A percentile compares a stretch with the other conserved stretches of the same genome.
Evolutionary conservation across 306 rosid genomes (phyloP).

Genomic region (Arachis hypogaea): DNA sequence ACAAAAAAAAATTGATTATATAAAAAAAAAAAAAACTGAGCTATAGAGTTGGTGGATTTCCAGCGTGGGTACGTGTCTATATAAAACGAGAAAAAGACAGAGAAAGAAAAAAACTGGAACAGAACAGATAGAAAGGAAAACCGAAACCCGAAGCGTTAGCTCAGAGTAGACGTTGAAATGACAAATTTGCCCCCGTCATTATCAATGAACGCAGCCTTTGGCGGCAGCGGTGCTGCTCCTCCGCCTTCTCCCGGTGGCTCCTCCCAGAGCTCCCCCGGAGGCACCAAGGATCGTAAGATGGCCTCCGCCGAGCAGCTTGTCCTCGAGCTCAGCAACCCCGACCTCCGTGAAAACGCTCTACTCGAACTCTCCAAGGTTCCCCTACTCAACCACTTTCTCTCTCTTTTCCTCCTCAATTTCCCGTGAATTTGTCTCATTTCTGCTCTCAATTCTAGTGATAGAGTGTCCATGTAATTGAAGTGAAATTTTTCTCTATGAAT

Average conservation of each 20-base stretch:
- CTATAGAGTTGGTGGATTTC: too few relatives aligned
- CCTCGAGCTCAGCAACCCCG: constrained; percentile 53
- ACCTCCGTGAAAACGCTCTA: constrained; percentile 56
- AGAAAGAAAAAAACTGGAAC: too few relatives aligned
- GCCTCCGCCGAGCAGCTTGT: constrained; percentile 69
- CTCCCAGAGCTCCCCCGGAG: constrained; percentile 38
- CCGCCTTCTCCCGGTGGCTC: constrained; percentile 42
- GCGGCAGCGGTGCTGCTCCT: constrained; percentile 48
- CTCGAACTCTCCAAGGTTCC: constrained; percentile 53
- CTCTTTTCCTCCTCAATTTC: background rate
- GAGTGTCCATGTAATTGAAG: background rate
- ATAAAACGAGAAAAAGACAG: background rate
- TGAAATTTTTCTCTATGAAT: background rate
- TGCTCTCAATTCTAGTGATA: background rate
- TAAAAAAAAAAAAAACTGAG: too few relatives aligned
- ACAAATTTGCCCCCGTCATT: constrained; percentile 39
- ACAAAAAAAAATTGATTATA: too few relatives aligned
- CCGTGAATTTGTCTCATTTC: background rate
- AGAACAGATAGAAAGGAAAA: background rate
- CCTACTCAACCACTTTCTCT: background rate
- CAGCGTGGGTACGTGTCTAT: too few relatives aligned
- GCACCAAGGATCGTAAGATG: constrained; percentile 61
- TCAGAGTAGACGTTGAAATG: constrained; percentile 24
- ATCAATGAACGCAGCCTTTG: constrained; percentile 57
- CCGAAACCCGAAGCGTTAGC: background rate